Percentiles rank a stretch among this genome's conserved stretches.
Conservation (phyloP, 2,329 filamentous ascomycete species). For the Aspergillus flavus region DNA sequence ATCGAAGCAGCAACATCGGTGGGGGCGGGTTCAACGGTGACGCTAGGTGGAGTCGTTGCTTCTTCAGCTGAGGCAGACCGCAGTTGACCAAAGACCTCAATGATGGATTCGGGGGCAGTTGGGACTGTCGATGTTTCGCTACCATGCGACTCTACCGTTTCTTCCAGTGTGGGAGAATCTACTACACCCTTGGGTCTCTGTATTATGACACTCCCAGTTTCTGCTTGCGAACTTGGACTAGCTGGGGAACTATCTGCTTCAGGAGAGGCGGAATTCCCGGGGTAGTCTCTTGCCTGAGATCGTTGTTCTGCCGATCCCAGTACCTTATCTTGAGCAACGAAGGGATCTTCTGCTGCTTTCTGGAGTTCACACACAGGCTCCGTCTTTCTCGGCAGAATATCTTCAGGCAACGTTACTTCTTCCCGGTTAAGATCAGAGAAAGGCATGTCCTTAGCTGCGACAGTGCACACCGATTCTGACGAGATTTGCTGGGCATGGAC, state of each 20-base stretch:
- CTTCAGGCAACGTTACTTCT: not conserved
- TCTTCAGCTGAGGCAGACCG: not conserved
- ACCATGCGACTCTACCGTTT: not conserved
- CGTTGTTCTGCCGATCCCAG: not conserved
- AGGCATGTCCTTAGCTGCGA: not conserved
- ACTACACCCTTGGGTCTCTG: not conserved
- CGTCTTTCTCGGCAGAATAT: not conserved
- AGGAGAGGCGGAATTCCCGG: not conserved
- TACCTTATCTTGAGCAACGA: not conserved
- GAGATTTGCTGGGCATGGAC: not conserved
- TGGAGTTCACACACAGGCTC: not conserved
- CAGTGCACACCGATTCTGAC: not conserved
- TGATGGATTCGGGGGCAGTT: not conserved
- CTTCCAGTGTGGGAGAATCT: not conserved
- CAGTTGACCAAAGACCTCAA: not conserved
- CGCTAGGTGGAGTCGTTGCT: not conserved
- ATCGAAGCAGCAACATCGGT: not conserved
- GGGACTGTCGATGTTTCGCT: not conserved
- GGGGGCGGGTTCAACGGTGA: not conserved
- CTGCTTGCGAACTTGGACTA: conserved; percentile 5
- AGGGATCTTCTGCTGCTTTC: not conserved
- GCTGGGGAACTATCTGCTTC: not conserved
- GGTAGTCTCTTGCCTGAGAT: not conserved
- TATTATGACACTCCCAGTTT: conserved; percentile 9
- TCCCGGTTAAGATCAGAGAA: not conserved